Base-by-base conservation (phyloP, 768 basidiomycete species). In the Strobilomyces echinocephalus region DNA sequence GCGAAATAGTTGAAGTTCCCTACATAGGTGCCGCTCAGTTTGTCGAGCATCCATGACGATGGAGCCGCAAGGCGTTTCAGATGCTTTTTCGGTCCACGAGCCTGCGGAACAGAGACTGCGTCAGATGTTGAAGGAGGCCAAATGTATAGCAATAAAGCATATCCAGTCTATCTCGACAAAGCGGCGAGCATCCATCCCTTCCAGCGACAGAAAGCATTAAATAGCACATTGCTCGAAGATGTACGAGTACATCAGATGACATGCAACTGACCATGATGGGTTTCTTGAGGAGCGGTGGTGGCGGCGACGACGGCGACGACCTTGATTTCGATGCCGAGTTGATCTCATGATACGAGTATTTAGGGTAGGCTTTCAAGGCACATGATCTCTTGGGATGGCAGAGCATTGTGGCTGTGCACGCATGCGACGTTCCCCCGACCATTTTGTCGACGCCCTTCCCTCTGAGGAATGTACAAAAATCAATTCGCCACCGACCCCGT, bases 31-130 rank as follows among this genome's bases (percentile, higher is more conserved):
- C 92, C 92, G 75, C 89, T 86, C 67, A 99, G 76, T 79, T 99
- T 99, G 82, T 98, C 93, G 60, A 99, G 83, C 95, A 99, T 97
- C 97, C 97, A 99, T 79, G 92, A 88, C 44, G 93, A 95, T 59
- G 97, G 97, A 57, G 97, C 97, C 62, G 87, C 85, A 55, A 98
- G 84, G 69, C 95, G 90, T 83, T 97, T 97, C 79, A 97, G 83
- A 72, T 97, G 95, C 77, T 97, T 97, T 88, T 91, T 97, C 60
- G 95, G 95, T 85, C 95, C 95, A 74, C 95, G 88, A 70, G 83
- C 93, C 95, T 97, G 62, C 20, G 62, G 61, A 61, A 68, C 42
- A 47, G 35, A 48, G 31, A 53, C 53, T 4, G 46, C 14, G 44
- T 71, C 31, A 72, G 55, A 44, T 50, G 30, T 12, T 18, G 9